These are phyloP conservation scores for Kwoniella dejecticola DNA, from an alignment of 768 basidiomycete genomes.

Conservation along the genomic window DNA sequence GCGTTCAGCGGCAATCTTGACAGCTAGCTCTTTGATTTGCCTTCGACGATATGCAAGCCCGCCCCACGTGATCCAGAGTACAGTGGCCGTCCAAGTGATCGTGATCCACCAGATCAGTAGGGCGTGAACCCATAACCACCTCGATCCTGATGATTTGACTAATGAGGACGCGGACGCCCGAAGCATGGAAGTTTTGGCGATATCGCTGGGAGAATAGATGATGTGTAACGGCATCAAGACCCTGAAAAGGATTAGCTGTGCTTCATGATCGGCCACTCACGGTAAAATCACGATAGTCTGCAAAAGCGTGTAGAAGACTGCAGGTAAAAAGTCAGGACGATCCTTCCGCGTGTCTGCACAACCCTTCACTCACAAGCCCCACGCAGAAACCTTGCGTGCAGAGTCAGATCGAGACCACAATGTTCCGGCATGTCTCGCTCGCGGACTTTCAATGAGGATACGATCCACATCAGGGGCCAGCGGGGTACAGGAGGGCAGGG, in stretches of 20 bases:
- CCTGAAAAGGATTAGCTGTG: conserved; percentile 13
- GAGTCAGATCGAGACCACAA: conserved; percentile 52
- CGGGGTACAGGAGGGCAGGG: conserved; percentile 41
- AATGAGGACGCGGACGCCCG: conserved; percentile 46
- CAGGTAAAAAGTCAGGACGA: not conserved
- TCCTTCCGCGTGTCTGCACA: not conserved
- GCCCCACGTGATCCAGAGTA: conserved; percentile 54
- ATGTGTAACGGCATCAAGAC: conserved; percentile 52
- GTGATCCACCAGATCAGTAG: conserved; percentile 53
- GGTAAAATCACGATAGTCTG: conserved; percentile 43
- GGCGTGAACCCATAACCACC: conserved; percentile 54
- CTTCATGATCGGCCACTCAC: conserved; percentile 15
- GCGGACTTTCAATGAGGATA: conserved; percentile 38
- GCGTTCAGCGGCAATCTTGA: conserved; percentile 8
- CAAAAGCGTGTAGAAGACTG: conserved; percentile 52
- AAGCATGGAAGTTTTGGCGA: conserved; percentile 48
- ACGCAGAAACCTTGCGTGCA: conserved; percentile 51
- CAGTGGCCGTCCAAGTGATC: conserved; percentile 45
- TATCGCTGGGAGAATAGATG: conserved; percentile 36
- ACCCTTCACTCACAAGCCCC: conserved; percentile 36
- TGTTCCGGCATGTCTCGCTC: conserved; percentile 52
- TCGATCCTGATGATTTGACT: conserved; percentile 35
- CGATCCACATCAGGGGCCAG: conserved; percentile 52
- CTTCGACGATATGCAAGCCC: conserved; percentile 48
- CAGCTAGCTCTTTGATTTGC: conserved; percentile 26